Evolutionary conservation across 2,329 filamentous ascomycete species (phyloP), one percentile per base, ranked within the genome.

Genomic region (Zasmidium cellare): DNA sequence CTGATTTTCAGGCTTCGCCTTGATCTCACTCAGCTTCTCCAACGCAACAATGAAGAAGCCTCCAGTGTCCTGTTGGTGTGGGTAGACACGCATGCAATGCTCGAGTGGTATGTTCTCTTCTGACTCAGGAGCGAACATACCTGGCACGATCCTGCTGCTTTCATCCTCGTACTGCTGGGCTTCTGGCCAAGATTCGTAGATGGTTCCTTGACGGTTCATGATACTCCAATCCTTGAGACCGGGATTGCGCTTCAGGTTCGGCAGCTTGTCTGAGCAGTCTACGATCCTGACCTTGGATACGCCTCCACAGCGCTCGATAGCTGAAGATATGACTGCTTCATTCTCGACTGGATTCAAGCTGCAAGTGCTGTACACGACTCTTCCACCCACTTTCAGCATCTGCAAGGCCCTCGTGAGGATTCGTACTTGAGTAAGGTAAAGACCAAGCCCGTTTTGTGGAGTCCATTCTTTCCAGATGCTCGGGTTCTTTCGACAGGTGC

Each of bases 331-430:
- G 16, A 97, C 92, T 6, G 94, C 88, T 77, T 99, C 94, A 70
- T 99, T 96, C 79, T 99, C 94, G 24, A 97, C 86, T 0, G 94
- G 94, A 77, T 99, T 99, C 90, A 99, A 91, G 75, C 92, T 97
- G 82, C 94, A 99, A 19, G 94, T 99, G 2, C 93, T 97, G 79
- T 97, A 99, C 53, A 99, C 93, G 24, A 97, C 90, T 62, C 92
- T 86, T 52, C 94, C 94, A 44, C 94, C 93, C 56, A 91, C 89
- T 80, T 97, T 97, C 65, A 99, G 85, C 87, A 99, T 91, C 77
- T 97, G 93, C 52, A 99, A 82, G 28, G 94, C 91, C 61, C 94
- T 88, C 56, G 96, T 90, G 50, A 99, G 80, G 66, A 99, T 99
- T 48, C 93, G 84, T 46, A 91, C 84, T 76, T 99, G 94, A 1